phyloP scores from a whole-genome alignment of 2,329 filamentous ascomycete species.

The Huntiella abstrusa region DNA sequence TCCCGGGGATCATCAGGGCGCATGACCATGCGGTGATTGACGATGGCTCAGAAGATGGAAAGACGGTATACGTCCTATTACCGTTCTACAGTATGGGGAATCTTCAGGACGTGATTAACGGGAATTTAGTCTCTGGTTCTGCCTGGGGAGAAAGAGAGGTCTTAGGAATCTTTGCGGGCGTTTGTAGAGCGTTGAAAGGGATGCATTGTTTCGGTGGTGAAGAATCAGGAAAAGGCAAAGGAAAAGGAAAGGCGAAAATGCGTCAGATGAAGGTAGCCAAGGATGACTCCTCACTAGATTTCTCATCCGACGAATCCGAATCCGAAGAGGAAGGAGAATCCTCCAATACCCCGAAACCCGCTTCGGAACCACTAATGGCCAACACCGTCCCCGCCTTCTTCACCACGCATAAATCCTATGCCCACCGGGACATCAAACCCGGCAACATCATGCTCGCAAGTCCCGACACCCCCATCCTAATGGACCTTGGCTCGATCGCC shows the following conservation, averaged over 20 bases:
- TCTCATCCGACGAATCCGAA: background rate
- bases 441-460: slow-evolving; percentile 99
- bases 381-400: slow-evolving; percentile 52
- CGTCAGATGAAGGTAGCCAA: background rate
- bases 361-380: slow-evolving; percentile 53
- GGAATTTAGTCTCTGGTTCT: slow-evolving; percentile 89
- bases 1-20: slow-evolving; percentile 70
- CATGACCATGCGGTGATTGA: slow-evolving; percentile 67
- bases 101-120: slow-evolving; percentile 95
- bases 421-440: slow-evolving; percentile 93
- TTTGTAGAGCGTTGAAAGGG: slow-evolving; percentile 67
- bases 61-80: slow-evolving; percentile 91
- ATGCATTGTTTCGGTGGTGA: slow-evolving; percentile 43
- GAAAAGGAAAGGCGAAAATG: background rate
- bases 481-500: slow-evolving; percentile 88
- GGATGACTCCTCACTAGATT: background rate
- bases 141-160: slow-evolving; percentile 72
- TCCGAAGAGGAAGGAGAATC: slow-evolving; percentile 5
- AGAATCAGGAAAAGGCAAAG: slow-evolving; percentile 13
- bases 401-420: slow-evolving; percentile 59
- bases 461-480: slow-evolving; percentile 76
- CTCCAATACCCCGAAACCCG: background rate
- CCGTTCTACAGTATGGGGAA: slow-evolving; percentile 93
- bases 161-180: slow-evolving; percentile 74
- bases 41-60: slow-evolving; percentile 47